A percentile compares a stretch with the other conserved stretches of the same genome.
Conservation (phyloP, 257 asterid genomes). For the Craterostigma plantagineum region DNA sequence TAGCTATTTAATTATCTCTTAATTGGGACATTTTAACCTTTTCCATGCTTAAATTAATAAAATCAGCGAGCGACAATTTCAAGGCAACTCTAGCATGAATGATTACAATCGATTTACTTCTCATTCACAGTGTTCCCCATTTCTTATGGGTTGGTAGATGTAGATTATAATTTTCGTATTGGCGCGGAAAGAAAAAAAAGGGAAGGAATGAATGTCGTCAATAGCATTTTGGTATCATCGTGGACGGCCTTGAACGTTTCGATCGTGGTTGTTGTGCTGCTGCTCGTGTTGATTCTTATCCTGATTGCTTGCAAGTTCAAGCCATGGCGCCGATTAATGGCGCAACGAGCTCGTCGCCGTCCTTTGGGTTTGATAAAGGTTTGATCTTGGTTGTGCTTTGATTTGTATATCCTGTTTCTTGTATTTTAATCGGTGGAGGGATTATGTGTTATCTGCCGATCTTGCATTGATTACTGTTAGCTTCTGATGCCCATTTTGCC, state of each 20-base stretch:
- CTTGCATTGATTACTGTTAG: constrained; percentile 3
- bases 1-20: no score
- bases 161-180: no score
- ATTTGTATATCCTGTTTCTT: constrained; percentile 6
- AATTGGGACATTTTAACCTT: no score
- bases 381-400: constrained; percentile 5
- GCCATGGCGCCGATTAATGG: constrained; percentile 64
- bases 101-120: no score
- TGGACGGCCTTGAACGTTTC: constrained; percentile 19
- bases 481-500: constrained; percentile 1
- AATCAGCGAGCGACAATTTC: no score
- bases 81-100: no score
- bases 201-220: constrained; percentile 9
- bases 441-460: neutral
- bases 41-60: no score
- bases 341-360: constrained; percentile 28
- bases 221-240: constrained; percentile 9
- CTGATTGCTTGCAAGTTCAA: constrained; percentile 68
- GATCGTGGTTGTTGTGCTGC: constrained; percentile 52
- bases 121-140: no score
- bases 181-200: neutral
- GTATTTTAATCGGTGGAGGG: no score
- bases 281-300: constrained; percentile 45
- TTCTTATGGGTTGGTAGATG: no score
- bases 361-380: constrained; percentile 48